These are phyloP conservation scores for Backusella psychrophila DNA, from an alignment of 192 early-diverging fungal species.

Conservation along the genomic window DNA sequence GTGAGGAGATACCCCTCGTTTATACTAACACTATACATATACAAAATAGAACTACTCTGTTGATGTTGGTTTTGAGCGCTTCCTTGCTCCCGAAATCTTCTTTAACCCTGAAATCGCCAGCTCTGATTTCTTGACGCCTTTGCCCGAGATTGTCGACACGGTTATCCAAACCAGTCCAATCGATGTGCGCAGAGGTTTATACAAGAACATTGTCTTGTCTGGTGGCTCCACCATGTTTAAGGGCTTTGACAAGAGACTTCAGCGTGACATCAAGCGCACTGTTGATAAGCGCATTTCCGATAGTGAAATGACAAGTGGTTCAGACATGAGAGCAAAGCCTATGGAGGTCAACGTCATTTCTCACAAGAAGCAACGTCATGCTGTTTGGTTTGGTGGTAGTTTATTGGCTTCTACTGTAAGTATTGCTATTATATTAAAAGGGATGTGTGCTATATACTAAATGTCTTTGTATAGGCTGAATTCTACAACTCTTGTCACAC, in stretches of 20 bases:
- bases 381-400: constrained; percentile 99
- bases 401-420: constrained; percentile 87
- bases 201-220: constrained; percentile 99
- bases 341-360: constrained; percentile 97
- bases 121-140: constrained; percentile 94
- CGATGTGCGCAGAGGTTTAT: constrained; percentile 94
- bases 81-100: constrained; percentile 99
- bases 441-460: too few species aligned
- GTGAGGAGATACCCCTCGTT: too few species aligned
- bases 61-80: constrained; percentile 98
- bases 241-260: constrained; percentile 91
- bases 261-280: constrained; percentile 92
- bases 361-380: constrained; percentile 98
- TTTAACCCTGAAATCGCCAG: constrained; percentile 98
- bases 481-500: constrained; percentile 94
- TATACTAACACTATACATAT: too few species aligned
- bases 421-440: background rate
- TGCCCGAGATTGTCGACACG: constrained; percentile 94
- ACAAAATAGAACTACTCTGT: constrained; percentile 84
- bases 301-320: constrained; percentile 76
- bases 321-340: constrained; percentile 54
- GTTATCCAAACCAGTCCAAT: constrained; percentile 97
- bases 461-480: constrained; percentile 55
- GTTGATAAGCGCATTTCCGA: constrained; percentile 70
- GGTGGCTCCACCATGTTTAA: constrained; percentile 99